phyloP scores from a whole-genome alignment of 805 yeast species.

The Zygoascus flipseniorum region DNA sequence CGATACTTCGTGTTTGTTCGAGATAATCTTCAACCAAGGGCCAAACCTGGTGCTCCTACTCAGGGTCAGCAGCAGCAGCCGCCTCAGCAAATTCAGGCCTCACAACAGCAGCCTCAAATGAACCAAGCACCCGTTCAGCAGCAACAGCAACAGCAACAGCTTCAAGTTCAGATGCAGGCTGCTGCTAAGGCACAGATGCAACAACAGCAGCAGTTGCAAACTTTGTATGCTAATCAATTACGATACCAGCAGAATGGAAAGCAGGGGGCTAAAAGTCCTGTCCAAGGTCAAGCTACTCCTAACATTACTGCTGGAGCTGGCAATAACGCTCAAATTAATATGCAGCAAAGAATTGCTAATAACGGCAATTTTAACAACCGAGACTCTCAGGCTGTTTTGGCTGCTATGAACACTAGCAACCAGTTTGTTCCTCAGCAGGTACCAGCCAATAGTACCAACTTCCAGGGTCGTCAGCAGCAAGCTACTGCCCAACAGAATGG shows the following conservation, averaged over 20 bases:
- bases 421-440: slow-evolving; percentile 4
- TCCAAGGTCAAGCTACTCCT: slow-evolving; percentile 3
- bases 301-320: slow-evolving; percentile 3
- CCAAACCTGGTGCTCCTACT: slow-evolving; percentile 9
- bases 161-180: slow-evolving; percentile 9
- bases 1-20: slow-evolving; percentile 68
- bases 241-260: slow-evolving; percentile 13
- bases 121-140: slow-evolving; percentile 13
- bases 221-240: slow-evolving; percentile 15
- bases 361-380: background rate
- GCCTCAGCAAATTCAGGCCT: slow-evolving; percentile 19
- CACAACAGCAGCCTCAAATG: slow-evolving; percentile 18
- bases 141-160: slow-evolving; percentile 19
- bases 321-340: slow-evolving; percentile 2
- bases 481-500: background rate
- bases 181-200: slow-evolving; percentile 5
- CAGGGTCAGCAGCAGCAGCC: slow-evolving; percentile 17
- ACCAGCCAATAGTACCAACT: background rate
- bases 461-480: slow-evolving; percentile 1
- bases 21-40: slow-evolving; percentile 39
- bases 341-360: background rate
- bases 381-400: background rate
- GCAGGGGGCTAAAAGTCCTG: background rate
- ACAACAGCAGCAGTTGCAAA: slow-evolving; percentile 14
- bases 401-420: background rate